Conservation (phyloP, 1,139 yeast genomes). For the Diutina mesorugosa region DNA sequence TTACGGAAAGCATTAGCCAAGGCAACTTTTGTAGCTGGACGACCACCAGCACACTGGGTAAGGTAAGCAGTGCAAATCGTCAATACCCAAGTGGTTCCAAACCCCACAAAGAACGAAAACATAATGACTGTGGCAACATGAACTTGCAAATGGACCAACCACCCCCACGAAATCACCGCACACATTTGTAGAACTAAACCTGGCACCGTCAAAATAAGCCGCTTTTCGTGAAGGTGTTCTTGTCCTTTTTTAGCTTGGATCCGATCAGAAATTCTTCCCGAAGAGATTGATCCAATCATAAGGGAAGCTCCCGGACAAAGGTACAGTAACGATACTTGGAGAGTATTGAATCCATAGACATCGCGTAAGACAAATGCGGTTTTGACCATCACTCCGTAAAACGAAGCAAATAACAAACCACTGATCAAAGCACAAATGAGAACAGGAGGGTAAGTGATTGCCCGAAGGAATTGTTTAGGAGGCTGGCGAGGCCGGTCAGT, state of each 20-base stretch:
- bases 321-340: conserved; percentile 33
- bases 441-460: conserved; percentile 32
- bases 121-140: not conserved
- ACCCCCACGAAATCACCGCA: not conserved
- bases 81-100: conserved; percentile 2
- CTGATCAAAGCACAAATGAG: conserved; percentile 34
- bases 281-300: conserved; percentile 34
- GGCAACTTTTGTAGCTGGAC: not conserved
- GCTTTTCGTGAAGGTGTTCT: not conserved
- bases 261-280: conserved; percentile 38
- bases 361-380: conserved; percentile 27
- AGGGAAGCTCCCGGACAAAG: conserved; percentile 40
- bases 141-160: not conserved
- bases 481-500: conserved; percentile 16
- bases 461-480: conserved; percentile 29
- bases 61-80: not conserved
- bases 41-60: not conserved
- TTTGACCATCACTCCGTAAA: conserved; percentile 42
- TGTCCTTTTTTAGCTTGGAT: not conserved
- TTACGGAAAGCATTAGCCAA: not conserved
- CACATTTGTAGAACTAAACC: not conserved
- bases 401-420: conserved; percentile 41
- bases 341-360: conserved; percentile 21
- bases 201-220: not conserved
- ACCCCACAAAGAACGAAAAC: not conserved